phyloP scores from a whole-genome alignment of 176 grass and related monocot species.

The Triticum turgidum region DNA sequence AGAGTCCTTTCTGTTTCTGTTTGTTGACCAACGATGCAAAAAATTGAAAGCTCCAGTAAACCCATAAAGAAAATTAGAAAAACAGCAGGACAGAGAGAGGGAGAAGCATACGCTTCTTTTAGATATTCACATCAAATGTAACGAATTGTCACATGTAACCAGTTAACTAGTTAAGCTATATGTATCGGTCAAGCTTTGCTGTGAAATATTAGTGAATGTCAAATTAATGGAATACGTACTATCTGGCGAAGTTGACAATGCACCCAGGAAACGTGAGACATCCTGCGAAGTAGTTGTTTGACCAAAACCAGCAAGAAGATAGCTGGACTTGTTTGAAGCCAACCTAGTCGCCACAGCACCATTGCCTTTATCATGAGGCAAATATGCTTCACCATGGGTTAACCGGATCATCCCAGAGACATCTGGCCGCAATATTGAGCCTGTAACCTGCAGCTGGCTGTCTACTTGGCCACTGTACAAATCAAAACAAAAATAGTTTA shows the following conservation, averaged over 20 bases:
- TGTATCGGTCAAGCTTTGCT: neutral
- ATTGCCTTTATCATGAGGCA: constrained; percentile 98
- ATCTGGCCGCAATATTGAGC: constrained; percentile 90
- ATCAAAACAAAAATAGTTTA: constrained; percentile 16
- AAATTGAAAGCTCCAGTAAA: constrained; percentile 25
- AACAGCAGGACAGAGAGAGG: neutral
- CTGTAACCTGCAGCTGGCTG: constrained; percentile 83
- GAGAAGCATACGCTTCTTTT: constrained; percentile 3
- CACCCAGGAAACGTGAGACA: constrained; percentile 57
- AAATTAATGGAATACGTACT: constrained; percentile 47
- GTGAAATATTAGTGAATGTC: constrained; percentile 12
- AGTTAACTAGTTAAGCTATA: constrained; percentile 1
- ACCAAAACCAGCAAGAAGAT: constrained; percentile 59
- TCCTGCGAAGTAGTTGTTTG: constrained; percentile 56
- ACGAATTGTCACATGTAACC: neutral
- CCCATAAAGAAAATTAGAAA: constrained; percentile 12
- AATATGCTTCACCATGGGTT: constrained; percentile 94
- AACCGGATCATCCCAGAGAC: constrained; percentile 86
- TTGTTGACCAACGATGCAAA: constrained; percentile 51
- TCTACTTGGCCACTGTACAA: constrained; percentile 91
- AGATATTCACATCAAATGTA: constrained; percentile 4
- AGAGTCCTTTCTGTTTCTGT: constrained; percentile 58
- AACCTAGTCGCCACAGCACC: constrained; percentile 60
- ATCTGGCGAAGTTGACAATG: constrained; percentile 51
- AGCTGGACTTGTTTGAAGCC: constrained; percentile 52